Conservation (phyloP, 352 stramenopile species). For the Globisporangium okanoganense region DNA sequence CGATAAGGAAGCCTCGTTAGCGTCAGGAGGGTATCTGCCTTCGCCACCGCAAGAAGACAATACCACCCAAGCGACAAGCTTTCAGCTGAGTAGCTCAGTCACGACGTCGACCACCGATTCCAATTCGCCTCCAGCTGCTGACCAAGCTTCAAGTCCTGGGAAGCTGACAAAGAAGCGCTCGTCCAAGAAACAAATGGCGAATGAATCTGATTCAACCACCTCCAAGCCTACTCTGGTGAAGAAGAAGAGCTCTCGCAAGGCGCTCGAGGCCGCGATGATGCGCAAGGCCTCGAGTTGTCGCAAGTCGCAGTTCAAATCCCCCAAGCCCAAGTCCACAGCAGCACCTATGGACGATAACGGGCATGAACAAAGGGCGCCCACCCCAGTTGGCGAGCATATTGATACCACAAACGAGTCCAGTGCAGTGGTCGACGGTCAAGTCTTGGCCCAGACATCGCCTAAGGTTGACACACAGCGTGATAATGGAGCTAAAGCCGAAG, state of each 20-base stretch:
- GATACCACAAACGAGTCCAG: background rate
- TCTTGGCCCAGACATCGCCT: background rate
- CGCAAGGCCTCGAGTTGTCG: background rate
- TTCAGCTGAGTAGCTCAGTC: background rate
- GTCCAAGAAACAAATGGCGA: background rate
- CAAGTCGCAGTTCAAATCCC: conserved; percentile 13
- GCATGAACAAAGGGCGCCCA: background rate
- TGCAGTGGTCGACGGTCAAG: background rate
- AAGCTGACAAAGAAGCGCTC: background rate
- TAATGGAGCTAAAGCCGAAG: background rate
- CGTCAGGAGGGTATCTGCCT: background rate
- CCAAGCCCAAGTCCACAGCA: conserved; percentile 17
- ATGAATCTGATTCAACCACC: background rate
- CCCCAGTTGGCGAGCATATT: background rate
- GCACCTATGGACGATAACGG: background rate
- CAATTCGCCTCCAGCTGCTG: background rate
- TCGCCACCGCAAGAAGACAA: background rate
- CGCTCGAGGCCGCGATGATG: background rate
- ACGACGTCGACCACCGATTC: background rate
- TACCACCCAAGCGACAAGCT: background rate
- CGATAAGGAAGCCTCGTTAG: background rate
- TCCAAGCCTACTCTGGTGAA: background rate
- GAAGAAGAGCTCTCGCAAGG: conserved; percentile 9
- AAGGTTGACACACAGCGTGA: background rate
- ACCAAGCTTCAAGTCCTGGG: background rate